Evolutionary conservation across 2,329 filamentous ascomycete genomes (phyloP).

Genomic region (Metarhizium rileyi): DNA sequence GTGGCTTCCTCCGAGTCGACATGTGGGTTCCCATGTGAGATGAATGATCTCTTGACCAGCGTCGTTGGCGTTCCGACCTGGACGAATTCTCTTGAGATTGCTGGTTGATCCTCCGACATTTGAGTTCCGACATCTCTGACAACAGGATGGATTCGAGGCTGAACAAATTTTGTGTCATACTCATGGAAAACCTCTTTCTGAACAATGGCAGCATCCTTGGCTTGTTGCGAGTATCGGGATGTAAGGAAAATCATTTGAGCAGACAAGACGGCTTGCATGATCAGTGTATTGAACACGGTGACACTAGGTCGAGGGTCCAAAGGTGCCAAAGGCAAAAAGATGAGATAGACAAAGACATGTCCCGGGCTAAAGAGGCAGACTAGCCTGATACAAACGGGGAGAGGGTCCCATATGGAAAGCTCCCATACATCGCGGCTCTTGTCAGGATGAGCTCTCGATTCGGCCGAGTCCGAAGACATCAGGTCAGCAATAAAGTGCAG

Average conservation of each 20-base stretch:
- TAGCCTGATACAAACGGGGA: conserved; percentile 69
- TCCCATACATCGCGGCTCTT: conserved; percentile 87
- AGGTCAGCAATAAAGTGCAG: conserved; percentile 62
- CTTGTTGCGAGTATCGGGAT: conserved; percentile 69
- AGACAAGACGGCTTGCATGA: conserved; percentile 66
- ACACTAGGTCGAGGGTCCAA: conserved; percentile 76
- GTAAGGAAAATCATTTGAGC: conserved; percentile 66
- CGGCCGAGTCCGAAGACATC: conserved; percentile 60
- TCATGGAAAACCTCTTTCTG: conserved; percentile 90
- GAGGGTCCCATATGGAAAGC: conserved; percentile 84
- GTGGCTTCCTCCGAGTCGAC: conserved; percentile 53
- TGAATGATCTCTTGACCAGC: conserved; percentile 65
- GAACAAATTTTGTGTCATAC: conserved; percentile 93
- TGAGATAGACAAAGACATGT: conserved; percentile 82
- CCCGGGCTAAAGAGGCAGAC: conserved; percentile 90
- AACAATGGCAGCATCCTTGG: conserved; percentile 73
- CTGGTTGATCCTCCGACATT: conserved; percentile 43
- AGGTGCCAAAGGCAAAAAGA: conserved; percentile 70
- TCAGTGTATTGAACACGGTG: conserved; percentile 73
- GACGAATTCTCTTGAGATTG: conserved; percentile 34
- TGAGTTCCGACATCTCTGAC: conserved; percentile 75
- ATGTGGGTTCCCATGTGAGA: conserved; percentile 72
- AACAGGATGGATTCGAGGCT: conserved; percentile 73
- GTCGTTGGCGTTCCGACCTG: conserved; percentile 45
- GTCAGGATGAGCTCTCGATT: conserved; percentile 76